Percentiles rank a stretch among this genome's conserved stretches.
phyloP scores from a whole-genome alignment of 441 rosid species.

The Gossypium schwendimanii region DNA sequence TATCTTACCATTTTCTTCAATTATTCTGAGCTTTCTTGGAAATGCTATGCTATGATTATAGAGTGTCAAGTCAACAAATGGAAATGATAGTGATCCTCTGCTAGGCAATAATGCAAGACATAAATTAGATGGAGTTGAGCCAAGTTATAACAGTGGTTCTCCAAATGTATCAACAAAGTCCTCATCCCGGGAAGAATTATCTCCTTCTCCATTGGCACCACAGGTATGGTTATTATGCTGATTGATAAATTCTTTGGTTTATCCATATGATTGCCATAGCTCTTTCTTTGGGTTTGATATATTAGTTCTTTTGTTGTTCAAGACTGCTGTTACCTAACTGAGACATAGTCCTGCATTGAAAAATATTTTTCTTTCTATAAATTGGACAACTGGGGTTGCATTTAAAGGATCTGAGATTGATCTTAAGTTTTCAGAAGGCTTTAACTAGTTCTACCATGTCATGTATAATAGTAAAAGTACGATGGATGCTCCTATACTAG shows the following conservation, averaged over 20 bases:
- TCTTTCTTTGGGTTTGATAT: not conserved
- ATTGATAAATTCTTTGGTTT: conserved; percentile 4
- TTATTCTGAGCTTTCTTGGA: conserved; percentile 10
- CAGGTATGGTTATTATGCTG: conserved; percentile 41
- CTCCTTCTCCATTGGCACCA: conserved; percentile 30
- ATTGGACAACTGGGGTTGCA: not conserved
- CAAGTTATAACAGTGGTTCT: conserved; percentile 27
- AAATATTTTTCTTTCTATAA: not conserved
- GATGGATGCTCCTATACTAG: too few relatives aligned
- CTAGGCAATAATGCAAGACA: conserved; percentile 24
- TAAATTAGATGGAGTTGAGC: conserved; percentile 49
- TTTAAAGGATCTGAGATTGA: not conserved
- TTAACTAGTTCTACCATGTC: not conserved
- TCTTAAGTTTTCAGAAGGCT: not conserved
- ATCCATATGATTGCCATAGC: not conserved
- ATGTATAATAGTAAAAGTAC: too few relatives aligned
- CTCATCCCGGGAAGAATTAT: conserved; percentile 35
- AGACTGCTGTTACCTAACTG: not conserved
- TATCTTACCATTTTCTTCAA: not conserved
- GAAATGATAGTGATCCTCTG: conserved; percentile 46
- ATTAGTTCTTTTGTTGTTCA: not conserved
- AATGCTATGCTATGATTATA: conserved; percentile 18
- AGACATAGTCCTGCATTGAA: not conserved
- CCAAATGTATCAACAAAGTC: conserved; percentile 35
- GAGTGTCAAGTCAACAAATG: conserved; percentile 56